Percentiles rank a stretch among this genome's conserved stretches.
Conservation (phyloP, 2,329 filamentous ascomycete species). For the Fusarium sarcochroum region DNA sequence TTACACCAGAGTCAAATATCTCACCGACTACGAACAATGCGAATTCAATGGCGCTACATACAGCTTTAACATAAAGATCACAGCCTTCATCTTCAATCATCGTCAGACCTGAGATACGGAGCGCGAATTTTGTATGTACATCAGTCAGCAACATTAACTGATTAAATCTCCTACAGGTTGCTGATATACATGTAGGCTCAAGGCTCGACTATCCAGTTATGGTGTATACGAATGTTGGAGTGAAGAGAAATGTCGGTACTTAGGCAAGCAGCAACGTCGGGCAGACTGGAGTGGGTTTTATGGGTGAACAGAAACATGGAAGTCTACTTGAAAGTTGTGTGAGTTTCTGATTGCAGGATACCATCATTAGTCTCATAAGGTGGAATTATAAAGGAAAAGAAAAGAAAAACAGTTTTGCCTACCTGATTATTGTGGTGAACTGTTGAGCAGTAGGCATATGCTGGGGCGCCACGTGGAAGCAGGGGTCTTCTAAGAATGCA, state of each 20-base stretch:
- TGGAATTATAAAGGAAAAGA: background rate
- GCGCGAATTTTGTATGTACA: background rate
- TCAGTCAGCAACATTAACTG: background rate
- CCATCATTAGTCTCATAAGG: background rate
- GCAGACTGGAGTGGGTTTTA: background rate
- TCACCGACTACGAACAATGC: constrained; percentile 4
- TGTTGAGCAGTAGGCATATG: no score
- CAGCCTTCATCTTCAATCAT: constrained; percentile 1
- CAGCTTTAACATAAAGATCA: constrained; percentile 1
- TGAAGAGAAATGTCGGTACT: background rate
- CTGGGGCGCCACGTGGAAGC: background rate
- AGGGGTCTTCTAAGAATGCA: no score
- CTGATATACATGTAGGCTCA: background rate
- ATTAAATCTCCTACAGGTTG: background rate
- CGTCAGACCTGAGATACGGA: background rate
- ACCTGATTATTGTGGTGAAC: background rate
- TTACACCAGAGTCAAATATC: background rate
- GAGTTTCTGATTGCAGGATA: background rate
- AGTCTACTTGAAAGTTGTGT: background rate
- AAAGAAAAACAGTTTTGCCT: background rate
- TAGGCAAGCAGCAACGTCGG: background rate
- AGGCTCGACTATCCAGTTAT: background rate
- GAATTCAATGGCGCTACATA: background rate
- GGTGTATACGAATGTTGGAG: background rate
- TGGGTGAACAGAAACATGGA: background rate